phyloP scores from a whole-genome alignment of 23 red algal species.

The Gracilaria caudata region DNA sequence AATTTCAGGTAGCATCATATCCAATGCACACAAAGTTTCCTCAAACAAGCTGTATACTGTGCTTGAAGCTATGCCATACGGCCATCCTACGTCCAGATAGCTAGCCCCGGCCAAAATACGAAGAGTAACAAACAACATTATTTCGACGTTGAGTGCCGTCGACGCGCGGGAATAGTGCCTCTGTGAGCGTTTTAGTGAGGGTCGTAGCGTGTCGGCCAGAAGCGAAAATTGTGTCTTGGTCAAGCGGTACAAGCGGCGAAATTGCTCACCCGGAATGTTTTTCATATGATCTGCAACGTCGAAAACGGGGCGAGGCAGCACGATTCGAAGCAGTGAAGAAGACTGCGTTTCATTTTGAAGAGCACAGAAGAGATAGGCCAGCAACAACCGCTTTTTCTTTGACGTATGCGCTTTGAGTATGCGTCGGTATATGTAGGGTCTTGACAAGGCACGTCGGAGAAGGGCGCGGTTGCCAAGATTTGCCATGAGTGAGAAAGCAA shows the following conservation, averaged over 20 bases:
- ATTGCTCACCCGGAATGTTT: background rate
- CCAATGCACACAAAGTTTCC: slow-evolving; percentile 1
- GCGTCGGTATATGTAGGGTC: no score
- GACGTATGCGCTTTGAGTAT: no score
- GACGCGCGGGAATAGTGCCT: background rate
- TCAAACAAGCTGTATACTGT: background rate
- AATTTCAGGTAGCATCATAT: background rate
- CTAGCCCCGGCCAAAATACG: background rate
- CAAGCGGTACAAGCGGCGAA: background rate
- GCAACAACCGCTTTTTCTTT: no score
- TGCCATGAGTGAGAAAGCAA: no score
- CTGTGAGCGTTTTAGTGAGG: background rate
- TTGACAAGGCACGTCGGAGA: no score
- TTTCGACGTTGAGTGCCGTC: background rate
- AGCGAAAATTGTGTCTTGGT: background rate
- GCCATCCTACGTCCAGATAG: background rate
- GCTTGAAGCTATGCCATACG: background rate
- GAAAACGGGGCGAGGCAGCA: background rate
- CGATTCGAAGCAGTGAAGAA: no score
- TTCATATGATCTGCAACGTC: background rate
- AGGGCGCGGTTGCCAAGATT: no score
- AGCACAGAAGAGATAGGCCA: no score
- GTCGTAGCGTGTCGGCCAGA: background rate
- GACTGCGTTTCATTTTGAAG: no score
- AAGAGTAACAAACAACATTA: background rate